Evolutionary conservation across 345 rosid species (phyloP).

Genomic region (Syzygium oleosum): DNA sequence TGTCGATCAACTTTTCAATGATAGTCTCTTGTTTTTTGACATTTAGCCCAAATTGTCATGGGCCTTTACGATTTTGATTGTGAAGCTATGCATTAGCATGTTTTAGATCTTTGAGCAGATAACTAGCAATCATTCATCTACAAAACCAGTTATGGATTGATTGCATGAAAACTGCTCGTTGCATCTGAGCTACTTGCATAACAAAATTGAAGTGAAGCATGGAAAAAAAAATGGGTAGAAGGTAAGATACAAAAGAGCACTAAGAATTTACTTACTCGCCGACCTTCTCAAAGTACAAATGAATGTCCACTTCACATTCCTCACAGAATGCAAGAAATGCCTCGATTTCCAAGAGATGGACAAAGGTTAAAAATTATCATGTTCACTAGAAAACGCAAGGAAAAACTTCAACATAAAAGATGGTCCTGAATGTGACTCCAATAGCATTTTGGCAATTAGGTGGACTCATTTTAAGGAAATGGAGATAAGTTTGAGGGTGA

Average conservation of each 20-base stretch:
- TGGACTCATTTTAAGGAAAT: not conserved
- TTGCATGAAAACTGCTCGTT: not conserved
- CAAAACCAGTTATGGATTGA: not conserved
- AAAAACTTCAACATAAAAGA: not conserved
- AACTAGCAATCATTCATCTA: not conserved
- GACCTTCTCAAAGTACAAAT: slow-evolving; percentile 64
- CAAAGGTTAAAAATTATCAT: not conserved
- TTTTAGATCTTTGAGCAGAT: not conserved
- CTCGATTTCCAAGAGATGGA: slow-evolving; percentile 17
- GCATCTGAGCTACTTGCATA: not conserved
- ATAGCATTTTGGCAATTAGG: not conserved
- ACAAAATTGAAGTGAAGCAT: not conserved
- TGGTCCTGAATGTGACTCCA: not conserved
- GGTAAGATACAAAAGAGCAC: not conserved
- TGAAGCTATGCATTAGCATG: not conserved
- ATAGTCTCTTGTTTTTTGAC: too few relatives aligned
- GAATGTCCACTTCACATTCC: slow-evolving; percentile 76
- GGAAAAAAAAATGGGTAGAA: not conserved
- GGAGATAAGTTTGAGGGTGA: not conserved
- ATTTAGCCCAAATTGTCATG: not conserved
- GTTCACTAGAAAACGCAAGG: not conserved
- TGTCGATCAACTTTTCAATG: too few relatives aligned
- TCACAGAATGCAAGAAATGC: slow-evolving; percentile 87
- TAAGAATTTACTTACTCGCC: not conserved
- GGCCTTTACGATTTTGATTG: accelerated